A percentile compares a stretch with the other conserved stretches of the same genome.
Conservation (phyloP, 1,139 yeast genomes). For the Pichia sp. region DNA sequence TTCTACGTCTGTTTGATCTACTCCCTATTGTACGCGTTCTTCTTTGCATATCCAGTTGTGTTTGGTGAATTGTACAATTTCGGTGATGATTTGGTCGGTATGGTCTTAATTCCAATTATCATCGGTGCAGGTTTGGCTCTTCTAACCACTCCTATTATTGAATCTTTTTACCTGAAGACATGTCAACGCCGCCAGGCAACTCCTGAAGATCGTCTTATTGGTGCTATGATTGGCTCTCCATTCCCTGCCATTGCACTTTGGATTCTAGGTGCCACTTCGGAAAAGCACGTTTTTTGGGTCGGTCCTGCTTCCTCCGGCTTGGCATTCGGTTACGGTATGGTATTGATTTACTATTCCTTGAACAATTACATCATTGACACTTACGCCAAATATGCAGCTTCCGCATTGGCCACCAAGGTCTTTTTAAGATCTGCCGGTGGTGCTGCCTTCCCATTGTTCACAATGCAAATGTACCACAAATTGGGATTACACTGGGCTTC, state of each 20-base stretch:
- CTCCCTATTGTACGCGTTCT: slow-evolving; percentile 82
- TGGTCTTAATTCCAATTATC: slow-evolving; percentile 82
- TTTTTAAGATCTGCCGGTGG: slow-evolving; percentile 85
- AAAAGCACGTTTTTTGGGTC: slow-evolving; percentile 79
- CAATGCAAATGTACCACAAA: slow-evolving; percentile 73
- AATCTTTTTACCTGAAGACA: slow-evolving; percentile 51
- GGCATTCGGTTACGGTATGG: slow-evolving; percentile 91
- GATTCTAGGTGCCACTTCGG: slow-evolving; percentile 85
- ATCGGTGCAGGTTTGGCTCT: slow-evolving; percentile 80
- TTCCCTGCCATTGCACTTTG: slow-evolving; percentile 84
- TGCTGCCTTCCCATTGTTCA: slow-evolving; percentile 78
- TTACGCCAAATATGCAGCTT: slow-evolving; percentile 82
- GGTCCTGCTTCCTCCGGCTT: slow-evolving; percentile 91
- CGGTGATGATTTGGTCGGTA: slow-evolving; percentile 66
- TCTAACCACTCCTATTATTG: slow-evolving; percentile 66
- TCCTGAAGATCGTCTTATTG: slow-evolving; percentile 83
- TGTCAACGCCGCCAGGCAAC: slow-evolving; percentile 58
- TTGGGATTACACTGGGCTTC: slow-evolving; percentile 81
- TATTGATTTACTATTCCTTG: slow-evolving; percentile 76
- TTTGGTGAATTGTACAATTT: slow-evolving; percentile 63
- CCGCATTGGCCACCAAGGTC: slow-evolving; percentile 86
- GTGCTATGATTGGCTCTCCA: slow-evolving; percentile 88
- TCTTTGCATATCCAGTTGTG: slow-evolving; percentile 83
- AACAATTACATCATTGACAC: slow-evolving; percentile 88
- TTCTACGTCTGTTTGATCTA: slow-evolving; percentile 83